Evolutionary conservation across 768 basidiomycete species (phyloP).

Genomic region (Serendipita sp.): DNA sequence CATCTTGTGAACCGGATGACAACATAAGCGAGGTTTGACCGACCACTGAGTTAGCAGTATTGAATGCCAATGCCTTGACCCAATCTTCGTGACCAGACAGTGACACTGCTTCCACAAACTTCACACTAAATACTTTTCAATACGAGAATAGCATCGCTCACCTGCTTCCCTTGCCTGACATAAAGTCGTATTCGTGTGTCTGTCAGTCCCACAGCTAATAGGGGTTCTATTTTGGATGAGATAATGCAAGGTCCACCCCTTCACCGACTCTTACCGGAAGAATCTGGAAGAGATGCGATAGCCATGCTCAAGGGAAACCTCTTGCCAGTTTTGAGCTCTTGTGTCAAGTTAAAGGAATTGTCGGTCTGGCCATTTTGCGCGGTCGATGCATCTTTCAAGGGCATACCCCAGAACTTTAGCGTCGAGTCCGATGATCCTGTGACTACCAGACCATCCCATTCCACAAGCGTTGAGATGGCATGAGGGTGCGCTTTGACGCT

Average conservation of each 20-base stretch:
- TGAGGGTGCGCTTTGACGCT: constrained; percentile 45
- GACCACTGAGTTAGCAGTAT: constrained; percentile 38
- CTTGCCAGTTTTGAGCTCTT: constrained; percentile 42
- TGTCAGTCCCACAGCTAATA: constrained; percentile 76
- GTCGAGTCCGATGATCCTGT: constrained; percentile 74
- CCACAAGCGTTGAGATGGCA: constrained; percentile 53
- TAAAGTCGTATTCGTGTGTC: constrained; percentile 66
- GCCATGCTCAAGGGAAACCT: constrained; percentile 59
- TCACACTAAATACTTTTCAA: background rate
- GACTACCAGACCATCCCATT: constrained; percentile 33
- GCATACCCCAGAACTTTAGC: constrained; percentile 54
- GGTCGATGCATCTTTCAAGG: constrained; percentile 21
- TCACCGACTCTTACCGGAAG: constrained; percentile 33
- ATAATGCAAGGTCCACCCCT: background rate
- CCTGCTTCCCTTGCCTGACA: constrained; percentile 43
- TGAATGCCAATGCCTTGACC: constrained; percentile 37
- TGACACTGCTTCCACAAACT: constrained; percentile 46
- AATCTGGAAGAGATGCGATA: constrained; percentile 45
- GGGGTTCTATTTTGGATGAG: background rate
- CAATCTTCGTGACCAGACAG: constrained; percentile 90
- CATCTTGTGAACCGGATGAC: constrained; percentile 92
- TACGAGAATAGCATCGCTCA: constrained; percentile 19
- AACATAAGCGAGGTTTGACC: constrained; percentile 39
- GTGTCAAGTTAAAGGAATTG: constrained; percentile 21
- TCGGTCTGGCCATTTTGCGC: constrained; percentile 6